A percentile compares a stretch with the other conserved stretches of the same genome.
Evolutionary conservation across 2,329 filamentous ascomycete species (phyloP).

Genomic region (Colletotrichum chlorophyti): DNA sequence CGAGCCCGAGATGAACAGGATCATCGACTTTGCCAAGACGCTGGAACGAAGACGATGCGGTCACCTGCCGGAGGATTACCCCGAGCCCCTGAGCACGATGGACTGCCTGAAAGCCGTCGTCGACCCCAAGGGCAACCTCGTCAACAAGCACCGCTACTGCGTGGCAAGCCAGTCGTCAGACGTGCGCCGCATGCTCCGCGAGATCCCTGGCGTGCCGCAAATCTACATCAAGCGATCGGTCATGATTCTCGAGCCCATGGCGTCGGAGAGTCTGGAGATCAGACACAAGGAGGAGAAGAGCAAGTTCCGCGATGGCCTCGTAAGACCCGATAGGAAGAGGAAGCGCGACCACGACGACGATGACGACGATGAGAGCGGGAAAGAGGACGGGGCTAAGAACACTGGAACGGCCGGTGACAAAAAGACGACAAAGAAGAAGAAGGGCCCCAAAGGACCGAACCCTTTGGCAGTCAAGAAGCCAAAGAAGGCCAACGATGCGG

Average conservation of each 20-base stretch:
- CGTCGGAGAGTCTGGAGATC: slow-evolving; percentile 66
- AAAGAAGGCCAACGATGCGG: slow-evolving; percentile 54
- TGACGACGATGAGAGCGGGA: slow-evolving; percentile 38
- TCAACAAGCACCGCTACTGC: slow-evolving; percentile 81
- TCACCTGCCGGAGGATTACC: slow-evolving; percentile 75
- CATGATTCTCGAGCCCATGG: slow-evolving; percentile 77
- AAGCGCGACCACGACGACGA: slow-evolving; percentile 55
- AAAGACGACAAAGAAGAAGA: no score
- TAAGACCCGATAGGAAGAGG: slow-evolving; percentile 56
- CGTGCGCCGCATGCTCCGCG: slow-evolving; percentile 68
- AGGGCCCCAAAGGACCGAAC: slow-evolving; percentile 73
- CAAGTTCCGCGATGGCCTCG: slow-evolving; percentile 77
- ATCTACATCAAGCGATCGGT: slow-evolving; percentile 82
- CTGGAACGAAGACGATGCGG: slow-evolving; percentile 76
- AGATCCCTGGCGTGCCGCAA: slow-evolving; percentile 75
- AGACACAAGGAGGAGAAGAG: slow-evolving; percentile 73
- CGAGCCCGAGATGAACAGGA: slow-evolving; percentile 58
- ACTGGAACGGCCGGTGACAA: slow-evolving; percentile 14
- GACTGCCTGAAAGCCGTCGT: slow-evolving; percentile 80
- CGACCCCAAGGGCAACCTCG: slow-evolving; percentile 74
- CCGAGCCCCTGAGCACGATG: slow-evolving; percentile 71
- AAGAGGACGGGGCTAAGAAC: slow-evolving; percentile 32
- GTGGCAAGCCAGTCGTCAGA: slow-evolving; percentile 76
- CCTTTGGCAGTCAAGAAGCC: slow-evolving; percentile 74
- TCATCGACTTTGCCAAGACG: slow-evolving; percentile 77